Evolutionary conservation across 345 rosid species (phyloP).

Genomic region (Eucalyptus regnans): DNA sequence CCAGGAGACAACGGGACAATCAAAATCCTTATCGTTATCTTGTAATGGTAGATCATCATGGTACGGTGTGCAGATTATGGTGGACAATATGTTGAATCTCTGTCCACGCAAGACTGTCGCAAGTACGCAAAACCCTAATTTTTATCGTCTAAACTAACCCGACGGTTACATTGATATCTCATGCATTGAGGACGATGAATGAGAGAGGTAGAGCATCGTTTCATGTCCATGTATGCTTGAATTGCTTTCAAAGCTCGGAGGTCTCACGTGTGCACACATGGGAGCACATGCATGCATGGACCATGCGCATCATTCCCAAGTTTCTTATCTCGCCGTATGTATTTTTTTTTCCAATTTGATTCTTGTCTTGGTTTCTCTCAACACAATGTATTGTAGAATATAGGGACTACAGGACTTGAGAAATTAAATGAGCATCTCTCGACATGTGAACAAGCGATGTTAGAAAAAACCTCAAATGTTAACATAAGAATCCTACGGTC

Average conservation of each 20-base stretch:
- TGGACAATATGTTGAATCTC: not conserved
- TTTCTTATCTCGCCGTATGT: not conserved
- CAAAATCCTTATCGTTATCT: not conserved
- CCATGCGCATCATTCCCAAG: not conserved
- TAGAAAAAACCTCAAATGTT: not conserved
- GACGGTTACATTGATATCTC: not conserved
- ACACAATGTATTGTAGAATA: not conserved
- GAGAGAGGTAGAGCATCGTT: not conserved
- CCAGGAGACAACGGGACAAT: not conserved
- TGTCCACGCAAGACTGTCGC: not conserved
- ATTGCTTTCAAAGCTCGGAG: not conserved
- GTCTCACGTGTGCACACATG: not conserved
- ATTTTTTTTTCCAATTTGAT: not conserved
- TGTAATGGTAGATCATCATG: not conserved
- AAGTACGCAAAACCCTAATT: not conserved
- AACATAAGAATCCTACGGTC: not conserved
- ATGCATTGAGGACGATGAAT: not conserved
- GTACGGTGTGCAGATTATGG: not conserved
- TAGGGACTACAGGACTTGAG: not conserved
- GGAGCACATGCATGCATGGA: not conserved
- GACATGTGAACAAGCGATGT: not conserved
- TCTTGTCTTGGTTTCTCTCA: not conserved
- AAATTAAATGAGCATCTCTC: not conserved
- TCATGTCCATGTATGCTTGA: not conserved
- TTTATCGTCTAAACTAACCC: not conserved